Conservation (phyloP, 768 basidiomycete species). For the Mrakia frigida region DNA sequence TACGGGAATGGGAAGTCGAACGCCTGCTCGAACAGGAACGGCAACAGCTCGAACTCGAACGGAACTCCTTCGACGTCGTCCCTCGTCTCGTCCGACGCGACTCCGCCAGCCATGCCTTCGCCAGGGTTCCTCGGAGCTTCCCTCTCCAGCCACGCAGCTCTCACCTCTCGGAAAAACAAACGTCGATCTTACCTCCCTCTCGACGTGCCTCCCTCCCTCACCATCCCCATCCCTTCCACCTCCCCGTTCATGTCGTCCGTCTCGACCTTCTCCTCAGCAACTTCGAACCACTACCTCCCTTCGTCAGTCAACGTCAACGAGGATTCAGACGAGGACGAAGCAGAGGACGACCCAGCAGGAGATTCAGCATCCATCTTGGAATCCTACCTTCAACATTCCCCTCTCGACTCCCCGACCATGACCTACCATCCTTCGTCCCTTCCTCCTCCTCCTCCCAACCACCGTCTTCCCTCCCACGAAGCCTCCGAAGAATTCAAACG, state of each 20-base stretch:
- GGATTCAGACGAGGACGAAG: not conserved
- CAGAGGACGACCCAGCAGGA: not conserved
- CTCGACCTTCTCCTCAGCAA: slow-evolving; percentile 2
- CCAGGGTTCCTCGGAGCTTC: not conserved
- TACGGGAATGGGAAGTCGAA: not conserved
- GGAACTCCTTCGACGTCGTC: slow-evolving; percentile 1
- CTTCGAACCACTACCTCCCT: not conserved
- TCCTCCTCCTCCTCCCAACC: not conserved
- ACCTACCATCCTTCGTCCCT: not conserved
- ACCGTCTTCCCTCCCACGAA: no score
- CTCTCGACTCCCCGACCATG: not conserved
- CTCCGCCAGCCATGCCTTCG: slow-evolving; percentile 1
- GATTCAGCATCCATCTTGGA: slow-evolving; percentile 25
- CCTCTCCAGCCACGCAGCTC: not conserved
- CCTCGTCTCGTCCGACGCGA: slow-evolving; percentile 1
- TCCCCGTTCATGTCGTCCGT: slow-evolving; percentile 52
- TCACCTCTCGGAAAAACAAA: slow-evolving; percentile 53
- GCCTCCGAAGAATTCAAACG: slow-evolving; percentile 1
- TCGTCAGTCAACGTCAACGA: not conserved
- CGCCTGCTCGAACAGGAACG: not conserved
- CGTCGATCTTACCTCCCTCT: slow-evolving; percentile 86
- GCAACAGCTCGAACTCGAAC: no score
- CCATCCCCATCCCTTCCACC: slow-evolving; percentile 60
- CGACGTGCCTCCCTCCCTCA: slow-evolving; percentile 57
- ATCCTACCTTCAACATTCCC: slow-evolving; percentile 19